phyloP scores from a whole-genome alignment of 306 rosid genomes.

The Delonix regia region DNA sequence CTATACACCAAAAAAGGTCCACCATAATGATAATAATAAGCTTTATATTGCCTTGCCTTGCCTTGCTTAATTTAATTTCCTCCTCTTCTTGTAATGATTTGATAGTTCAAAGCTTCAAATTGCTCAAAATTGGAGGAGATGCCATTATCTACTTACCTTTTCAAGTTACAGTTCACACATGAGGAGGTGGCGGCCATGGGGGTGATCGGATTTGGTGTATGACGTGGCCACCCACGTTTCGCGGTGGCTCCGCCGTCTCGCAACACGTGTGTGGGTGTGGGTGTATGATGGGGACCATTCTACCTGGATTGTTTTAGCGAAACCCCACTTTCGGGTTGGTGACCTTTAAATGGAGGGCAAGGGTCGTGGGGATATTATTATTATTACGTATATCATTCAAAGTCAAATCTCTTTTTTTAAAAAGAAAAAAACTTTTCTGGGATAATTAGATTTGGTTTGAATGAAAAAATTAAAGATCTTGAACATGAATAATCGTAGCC shows the following conservation, averaged over 20 bases:
- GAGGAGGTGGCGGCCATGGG: conserved; percentile 1
- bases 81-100: conserved; percentile 16
- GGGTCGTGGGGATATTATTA: conserved; percentile 30
- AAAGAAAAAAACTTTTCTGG: no score
- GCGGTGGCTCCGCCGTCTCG: conserved; percentile 25
- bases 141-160: conserved; percentile 43
- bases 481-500: background rate
- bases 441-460: conserved; percentile 31
- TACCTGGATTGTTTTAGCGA: conserved; percentile 21
- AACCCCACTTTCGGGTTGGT: conserved; percentile 32
- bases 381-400: conserved; percentile 27
- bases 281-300: conserved; percentile 34
- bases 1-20: conserved; percentile 39
- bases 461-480: conserved; percentile 29
- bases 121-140: conserved; percentile 42
- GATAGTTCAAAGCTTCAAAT: conserved; percentile 60
- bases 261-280: conserved; percentile 31
- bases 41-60: background rate
- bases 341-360: conserved; percentile 35
- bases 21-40: conserved; percentile 2
- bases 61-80: conserved; percentile 33
- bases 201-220: conserved; percentile 22
- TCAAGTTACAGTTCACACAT: conserved; percentile 44
- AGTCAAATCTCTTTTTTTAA: background rate
- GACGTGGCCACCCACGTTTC: conserved; percentile 33